phyloP scores from a whole-genome alignment of 768 basidiomycete genomes.

The Mrakia hoshinonis region DNA sequence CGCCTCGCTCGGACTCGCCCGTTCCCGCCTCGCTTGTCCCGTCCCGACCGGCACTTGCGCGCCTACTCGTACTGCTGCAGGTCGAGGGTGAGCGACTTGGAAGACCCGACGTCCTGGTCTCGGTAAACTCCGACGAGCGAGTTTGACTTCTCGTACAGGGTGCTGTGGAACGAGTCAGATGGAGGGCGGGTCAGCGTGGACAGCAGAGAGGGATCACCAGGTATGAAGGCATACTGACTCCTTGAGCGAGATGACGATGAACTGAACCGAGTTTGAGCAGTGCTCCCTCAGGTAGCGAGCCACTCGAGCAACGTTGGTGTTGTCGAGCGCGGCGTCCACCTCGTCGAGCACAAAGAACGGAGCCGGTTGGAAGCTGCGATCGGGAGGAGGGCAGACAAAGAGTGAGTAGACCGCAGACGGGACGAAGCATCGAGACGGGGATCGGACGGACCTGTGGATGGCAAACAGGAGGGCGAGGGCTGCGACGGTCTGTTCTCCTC shows the following conservation, averaged over 20 bases:
- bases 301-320: constrained; percentile 90
- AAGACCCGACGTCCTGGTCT: constrained; percentile 88
- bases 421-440: too few relatives aligned
- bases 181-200: neutral
- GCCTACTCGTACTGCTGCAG: constrained; percentile 43
- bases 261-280: constrained; percentile 79
- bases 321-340: constrained; percentile 93
- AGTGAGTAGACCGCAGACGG: neutral
- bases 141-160: constrained; percentile 67
- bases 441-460: constrained; percentile 66
- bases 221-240: constrained; percentile 47
- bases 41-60: neutral
- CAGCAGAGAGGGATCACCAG: neutral
- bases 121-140: constrained; percentile 89
- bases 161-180: constrained; percentile 1
- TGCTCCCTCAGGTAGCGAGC: constrained; percentile 85
- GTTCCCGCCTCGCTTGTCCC: neutral
- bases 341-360: constrained; percentile 99
- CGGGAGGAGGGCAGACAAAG: neutral
- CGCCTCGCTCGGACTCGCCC: too few relatives aligned
- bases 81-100: constrained; percentile 81
- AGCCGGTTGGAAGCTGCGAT: constrained; percentile 75
- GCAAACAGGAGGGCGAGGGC: constrained; percentile 93
- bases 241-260: constrained; percentile 95
- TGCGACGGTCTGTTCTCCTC: constrained; percentile 97